phyloP scores from a whole-genome alignment of 768 basidiomycete genomes.

The Tulasnella sp. region DNA sequence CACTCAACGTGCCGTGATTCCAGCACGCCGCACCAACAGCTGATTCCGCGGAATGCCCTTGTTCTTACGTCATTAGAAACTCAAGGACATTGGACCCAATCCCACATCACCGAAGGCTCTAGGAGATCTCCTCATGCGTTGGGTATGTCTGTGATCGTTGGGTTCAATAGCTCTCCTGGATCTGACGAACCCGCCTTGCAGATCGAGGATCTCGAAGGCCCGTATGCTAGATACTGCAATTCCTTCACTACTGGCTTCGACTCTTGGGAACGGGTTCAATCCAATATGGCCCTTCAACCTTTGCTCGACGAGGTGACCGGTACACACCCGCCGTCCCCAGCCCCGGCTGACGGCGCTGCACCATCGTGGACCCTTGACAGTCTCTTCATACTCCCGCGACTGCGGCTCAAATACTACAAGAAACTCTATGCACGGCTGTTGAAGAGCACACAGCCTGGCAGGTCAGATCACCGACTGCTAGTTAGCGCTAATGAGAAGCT shows the following conservation, averaged over 20 bases:
- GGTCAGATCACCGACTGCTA: conserved; percentile 76
- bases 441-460: conserved; percentile 74
- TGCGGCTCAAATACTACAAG: conserved; percentile 80
- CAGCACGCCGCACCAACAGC: neutral
- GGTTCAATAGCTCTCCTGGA: neutral
- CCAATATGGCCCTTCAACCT: conserved; percentile 56
- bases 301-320: conserved; percentile 62
- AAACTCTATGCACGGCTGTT: conserved; percentile 78
- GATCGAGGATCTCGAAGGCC: conserved; percentile 84
- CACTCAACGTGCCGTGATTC: neutral
- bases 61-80: conserved; percentile 44
- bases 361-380: conserved; percentile 69
- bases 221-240: conserved; percentile 72
- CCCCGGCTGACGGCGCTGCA: conserved; percentile 28
- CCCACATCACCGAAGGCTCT: conserved; percentile 88
- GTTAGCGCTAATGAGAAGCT: conserved; percentile 71
- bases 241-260: conserved; percentile 74
- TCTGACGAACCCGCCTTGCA: conserved; percentile 27
- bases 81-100: conserved; percentile 87
- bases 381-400: conserved; percentile 77
- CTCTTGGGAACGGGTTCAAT: conserved; percentile 64
- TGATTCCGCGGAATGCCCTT: neutral
- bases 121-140: conserved; percentile 92
- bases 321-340: conserved; percentile 45
- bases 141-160: conserved; percentile 47